Conservation (phyloP, 331 rosid genomes). For the Quercus tomentella region DNA sequence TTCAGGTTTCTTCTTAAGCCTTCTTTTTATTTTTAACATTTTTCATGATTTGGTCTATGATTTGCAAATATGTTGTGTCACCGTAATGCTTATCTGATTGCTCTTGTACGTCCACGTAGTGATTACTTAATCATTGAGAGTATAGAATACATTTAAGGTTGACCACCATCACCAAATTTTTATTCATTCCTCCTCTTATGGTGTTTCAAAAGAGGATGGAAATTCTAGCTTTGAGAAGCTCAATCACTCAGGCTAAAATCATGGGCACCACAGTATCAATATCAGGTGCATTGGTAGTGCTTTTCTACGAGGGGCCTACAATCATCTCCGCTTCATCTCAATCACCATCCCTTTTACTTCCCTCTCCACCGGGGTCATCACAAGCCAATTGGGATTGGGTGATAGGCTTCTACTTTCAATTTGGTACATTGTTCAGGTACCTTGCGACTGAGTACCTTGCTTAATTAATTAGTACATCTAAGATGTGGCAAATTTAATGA, state of each 20-base stretch:
- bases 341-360: constrained; percentile 22
- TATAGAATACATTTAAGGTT: too few species aligned
- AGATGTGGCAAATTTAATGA: too few species aligned
- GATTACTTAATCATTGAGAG: too few species aligned
- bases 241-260: constrained; percentile 64
- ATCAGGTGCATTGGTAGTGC: constrained; percentile 80
- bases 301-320: constrained; percentile 71
- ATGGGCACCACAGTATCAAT: constrained; percentile 71
- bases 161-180: neutral
- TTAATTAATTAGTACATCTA: too few species aligned
- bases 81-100: neutral
- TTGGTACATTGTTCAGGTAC: constrained; percentile 74
- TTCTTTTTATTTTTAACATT: too few species aligned
- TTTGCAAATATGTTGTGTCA: neutral
- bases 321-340: constrained; percentile 28
- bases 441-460: too few species aligned
- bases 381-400: constrained; percentile 65
- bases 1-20: constrained; percentile 31
- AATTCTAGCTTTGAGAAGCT: constrained; percentile 33
- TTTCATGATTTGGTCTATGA: neutral
- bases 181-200: neutral
- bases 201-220: constrained; percentile 54
- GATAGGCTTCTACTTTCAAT: constrained; percentile 64
- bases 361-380: constrained; percentile 18
- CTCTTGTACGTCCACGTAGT: neutral